Conservation (phyloP, 306 rosid genomes). For the Datisca glomerata region DNA sequence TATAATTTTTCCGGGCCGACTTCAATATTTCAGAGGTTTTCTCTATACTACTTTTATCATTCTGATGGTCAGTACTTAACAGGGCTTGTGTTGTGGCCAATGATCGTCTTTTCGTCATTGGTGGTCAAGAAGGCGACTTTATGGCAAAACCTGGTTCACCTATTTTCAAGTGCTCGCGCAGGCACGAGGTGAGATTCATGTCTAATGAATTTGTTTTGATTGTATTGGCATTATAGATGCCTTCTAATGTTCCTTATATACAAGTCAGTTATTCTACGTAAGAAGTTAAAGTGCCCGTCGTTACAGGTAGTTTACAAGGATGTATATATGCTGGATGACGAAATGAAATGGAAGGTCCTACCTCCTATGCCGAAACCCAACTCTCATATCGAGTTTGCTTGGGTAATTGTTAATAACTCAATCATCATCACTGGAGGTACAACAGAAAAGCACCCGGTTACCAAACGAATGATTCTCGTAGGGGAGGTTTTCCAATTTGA, state of each 20-base stretch:
- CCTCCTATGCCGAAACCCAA: constrained; percentile 74
- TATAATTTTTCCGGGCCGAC: background rate
- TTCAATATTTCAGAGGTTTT: background rate
- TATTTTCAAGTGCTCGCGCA: constrained; percentile 90
- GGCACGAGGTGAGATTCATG: constrained; percentile 50
- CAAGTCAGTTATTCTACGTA: too few relatives aligned
- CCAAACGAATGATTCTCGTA: constrained; percentile 73
- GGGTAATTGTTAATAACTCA: constrained; percentile 68
- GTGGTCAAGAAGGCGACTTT: constrained; percentile 97
- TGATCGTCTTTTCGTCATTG: constrained; percentile 61
- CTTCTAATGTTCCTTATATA: constrained; percentile 1
- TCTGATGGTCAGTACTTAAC: constrained; percentile 13
- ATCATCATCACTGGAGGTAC: constrained; percentile 75
- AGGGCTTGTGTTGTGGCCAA: constrained; percentile 63
- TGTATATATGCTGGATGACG: constrained; percentile 68
- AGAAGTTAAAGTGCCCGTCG: too few relatives aligned
- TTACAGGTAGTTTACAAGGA: constrained; percentile 74
- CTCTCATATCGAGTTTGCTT: constrained; percentile 79
- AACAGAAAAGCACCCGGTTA: constrained; percentile 74
- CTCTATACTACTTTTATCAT: background rate
- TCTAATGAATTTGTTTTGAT: background rate
- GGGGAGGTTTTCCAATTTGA: constrained; percentile 81
- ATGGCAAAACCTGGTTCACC: constrained; percentile 95
- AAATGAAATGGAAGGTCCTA: constrained; percentile 73
- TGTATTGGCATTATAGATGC: constrained; percentile 3